Evolutionary conservation across 1,284 basidiomycete species (phyloP).

Genomic region (Cystobasidium slooffiae): DNA sequence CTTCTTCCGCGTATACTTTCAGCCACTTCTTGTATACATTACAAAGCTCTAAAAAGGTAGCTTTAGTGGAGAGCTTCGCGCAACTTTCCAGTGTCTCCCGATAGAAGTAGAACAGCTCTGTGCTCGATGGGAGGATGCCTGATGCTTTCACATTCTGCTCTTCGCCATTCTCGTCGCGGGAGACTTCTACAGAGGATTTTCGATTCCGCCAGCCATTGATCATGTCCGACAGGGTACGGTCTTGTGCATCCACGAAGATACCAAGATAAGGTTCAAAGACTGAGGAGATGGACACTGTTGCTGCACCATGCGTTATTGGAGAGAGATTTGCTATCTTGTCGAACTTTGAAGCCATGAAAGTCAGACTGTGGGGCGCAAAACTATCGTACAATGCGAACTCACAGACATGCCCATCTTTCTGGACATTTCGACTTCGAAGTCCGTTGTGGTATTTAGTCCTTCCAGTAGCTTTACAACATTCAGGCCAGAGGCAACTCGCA

Average conservation of each 20-base stretch:
- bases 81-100: slow-evolving; percentile 93
- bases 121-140: slow-evolving; percentile 83
- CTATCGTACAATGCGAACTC: not conserved
- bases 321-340: slow-evolving; percentile 56
- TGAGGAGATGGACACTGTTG: slow-evolving; percentile 71
- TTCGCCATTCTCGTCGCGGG: not conserved
- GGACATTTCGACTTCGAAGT: slow-evolving; percentile 77
- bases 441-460: slow-evolving; percentile 77
- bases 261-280: slow-evolving; percentile 90
- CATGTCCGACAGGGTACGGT: slow-evolving; percentile 81
- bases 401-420: slow-evolving; percentile 56
- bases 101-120: slow-evolving; percentile 97
- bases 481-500: slow-evolving; percentile 56
- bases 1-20: slow-evolving; percentile 82
- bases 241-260: slow-evolving; percentile 94
- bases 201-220: slow-evolving; percentile 64
- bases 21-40: slow-evolving; percentile 90
- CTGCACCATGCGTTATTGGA: slow-evolving; percentile 50
- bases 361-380: not conserved
- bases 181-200: slow-evolving; percentile 23
- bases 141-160: not conserved
- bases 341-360: slow-evolving; percentile 53
- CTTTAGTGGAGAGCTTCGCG: slow-evolving; percentile 68
- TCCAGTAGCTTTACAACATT: slow-evolving; percentile 80
- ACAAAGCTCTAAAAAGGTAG: slow-evolving; percentile 77